A percentile compares a stretch with the other conserved stretches of the same genome.
These are phyloP conservation scores for Taphrina communis DNA, from an alignment of 1,139 yeast genomes.

Conservation along the genomic window DNA sequence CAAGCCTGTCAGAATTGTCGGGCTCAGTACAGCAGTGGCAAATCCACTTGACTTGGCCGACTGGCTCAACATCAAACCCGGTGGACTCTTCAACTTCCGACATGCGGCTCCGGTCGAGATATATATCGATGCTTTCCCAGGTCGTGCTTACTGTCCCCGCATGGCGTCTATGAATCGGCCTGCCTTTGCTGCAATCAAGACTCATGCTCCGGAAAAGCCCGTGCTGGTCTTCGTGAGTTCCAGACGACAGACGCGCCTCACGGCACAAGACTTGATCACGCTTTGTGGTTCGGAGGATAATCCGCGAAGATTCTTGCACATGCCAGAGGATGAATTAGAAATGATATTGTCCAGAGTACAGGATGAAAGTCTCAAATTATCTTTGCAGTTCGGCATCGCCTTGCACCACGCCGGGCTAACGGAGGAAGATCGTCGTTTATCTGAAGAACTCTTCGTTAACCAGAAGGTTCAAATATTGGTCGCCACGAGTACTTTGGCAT, in stretches of 20 bases:
- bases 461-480: conserved; percentile 87
- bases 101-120: conserved; percentile 96
- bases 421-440: conserved; percentile 83
- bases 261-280: conserved; percentile 91
- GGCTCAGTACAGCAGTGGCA: conserved; percentile 97
- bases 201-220: conserved; percentile 92
- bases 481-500: conserved; percentile 94
- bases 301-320: conserved; percentile 82
- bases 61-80: conserved; percentile 86
- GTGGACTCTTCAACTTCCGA: conserved; percentile 89
- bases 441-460: conserved; percentile 82
- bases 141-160: conserved; percentile 75
- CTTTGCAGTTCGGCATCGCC: conserved; percentile 95
- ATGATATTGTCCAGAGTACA: conserved; percentile 69
- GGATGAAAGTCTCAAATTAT: conserved; percentile 83
- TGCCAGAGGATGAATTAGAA: conserved; percentile 76
- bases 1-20: conserved; percentile 77
- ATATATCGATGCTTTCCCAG: conserved; percentile 98
- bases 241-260: conserved; percentile 92
- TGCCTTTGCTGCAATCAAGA: conserved; percentile 93
- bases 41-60: conserved; percentile 98
- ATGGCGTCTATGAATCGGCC: conserved; percentile 95
- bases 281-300: conserved; percentile 93
- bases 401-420: conserved; percentile 97
- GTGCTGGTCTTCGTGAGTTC: conserved; percentile 95